Percentiles rank a stretch among this genome's conserved stretches.
Conservation (phyloP, 1,284 basidiomycete species). For the Ceratobasidium sp. region DNA sequence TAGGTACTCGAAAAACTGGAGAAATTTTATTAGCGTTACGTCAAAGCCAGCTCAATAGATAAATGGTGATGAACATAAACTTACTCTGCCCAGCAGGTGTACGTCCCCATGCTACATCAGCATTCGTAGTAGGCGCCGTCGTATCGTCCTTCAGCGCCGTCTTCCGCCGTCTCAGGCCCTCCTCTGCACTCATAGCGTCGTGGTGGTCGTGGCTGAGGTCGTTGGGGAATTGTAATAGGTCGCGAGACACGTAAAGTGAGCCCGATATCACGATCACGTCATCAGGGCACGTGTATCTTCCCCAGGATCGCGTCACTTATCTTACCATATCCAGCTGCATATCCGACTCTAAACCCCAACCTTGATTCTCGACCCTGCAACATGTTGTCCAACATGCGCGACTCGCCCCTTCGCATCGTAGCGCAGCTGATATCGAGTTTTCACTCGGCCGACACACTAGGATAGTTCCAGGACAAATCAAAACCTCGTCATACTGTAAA, state of each 20-base stretch:
- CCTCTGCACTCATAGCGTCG: constrained; percentile 18
- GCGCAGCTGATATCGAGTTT: neutral
- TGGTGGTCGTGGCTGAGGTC: neutral
- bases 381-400: neutral
- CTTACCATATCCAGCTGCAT: neutral
- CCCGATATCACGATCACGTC: constrained; percentile 9
- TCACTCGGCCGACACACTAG: neutral
- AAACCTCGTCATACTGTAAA: too few species aligned
- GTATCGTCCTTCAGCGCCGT: neutral
- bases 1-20: constrained; percentile 92
- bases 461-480: too few species aligned
- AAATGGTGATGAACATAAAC: neutral
- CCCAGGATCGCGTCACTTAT: neutral
- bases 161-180: constrained; percentile 22
- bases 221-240: neutral
- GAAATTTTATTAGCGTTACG: neutral
- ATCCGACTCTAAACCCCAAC: neutral
- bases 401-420: neutral
- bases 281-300: constrained; percentile 21
- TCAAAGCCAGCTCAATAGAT: neutral
- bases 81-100: constrained; percentile 31
- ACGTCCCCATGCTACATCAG: constrained; percentile 34
- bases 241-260: constrained; percentile 32
- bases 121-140: neutral
- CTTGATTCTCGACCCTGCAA: neutral